Conservation (phyloP, 176 grass and related monocot species). For the Ampelocalamus luodianensis region DNA sequence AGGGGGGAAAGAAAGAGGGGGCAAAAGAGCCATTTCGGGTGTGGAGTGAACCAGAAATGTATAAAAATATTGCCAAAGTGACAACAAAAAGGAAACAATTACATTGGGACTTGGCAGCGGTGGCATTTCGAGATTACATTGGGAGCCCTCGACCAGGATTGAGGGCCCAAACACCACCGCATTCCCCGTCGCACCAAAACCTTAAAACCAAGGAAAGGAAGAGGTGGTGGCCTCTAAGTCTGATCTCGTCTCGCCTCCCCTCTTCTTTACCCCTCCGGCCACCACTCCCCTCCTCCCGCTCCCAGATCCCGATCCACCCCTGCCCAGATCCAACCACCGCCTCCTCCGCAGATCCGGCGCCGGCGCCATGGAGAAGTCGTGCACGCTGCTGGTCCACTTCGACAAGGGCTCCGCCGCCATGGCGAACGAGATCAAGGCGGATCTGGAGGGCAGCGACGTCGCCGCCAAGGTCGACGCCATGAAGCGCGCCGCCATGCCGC, state of each 20-base stretch:
- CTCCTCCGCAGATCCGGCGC: slow-evolving; percentile 14
- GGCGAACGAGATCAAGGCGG: slow-evolving; percentile 80
- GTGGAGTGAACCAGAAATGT: no score
- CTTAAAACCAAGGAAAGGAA: slow-evolving; percentile 26
- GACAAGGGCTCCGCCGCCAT: slow-evolving; percentile 74
- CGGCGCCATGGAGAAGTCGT: slow-evolving; percentile 64
- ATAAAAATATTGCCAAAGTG: no score
- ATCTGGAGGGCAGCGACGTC: slow-evolving; percentile 66
- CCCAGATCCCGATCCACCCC: slow-evolving; percentile 40
- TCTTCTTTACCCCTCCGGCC: slow-evolving; percentile 2
- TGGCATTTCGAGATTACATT: no score
- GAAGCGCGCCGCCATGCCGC: slow-evolving; percentile 75
- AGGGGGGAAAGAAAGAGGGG: no score
- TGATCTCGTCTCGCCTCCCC: neutral
- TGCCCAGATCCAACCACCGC: slow-evolving; percentile 27
- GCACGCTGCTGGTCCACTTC: slow-evolving; percentile 77
- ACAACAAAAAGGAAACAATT: no score
- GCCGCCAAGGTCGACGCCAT: slow-evolving; percentile 67
- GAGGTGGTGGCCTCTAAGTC: neutral
- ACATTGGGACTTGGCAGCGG: no score
- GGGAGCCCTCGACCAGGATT: no score
- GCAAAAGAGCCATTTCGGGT: no score
- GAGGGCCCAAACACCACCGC: neutral
- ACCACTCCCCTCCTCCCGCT: neutral
- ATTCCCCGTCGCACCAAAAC: neutral